Conservation (phyloP, 192 early-diverging fungal genomes). For the Pilaira anomala region DNA sequence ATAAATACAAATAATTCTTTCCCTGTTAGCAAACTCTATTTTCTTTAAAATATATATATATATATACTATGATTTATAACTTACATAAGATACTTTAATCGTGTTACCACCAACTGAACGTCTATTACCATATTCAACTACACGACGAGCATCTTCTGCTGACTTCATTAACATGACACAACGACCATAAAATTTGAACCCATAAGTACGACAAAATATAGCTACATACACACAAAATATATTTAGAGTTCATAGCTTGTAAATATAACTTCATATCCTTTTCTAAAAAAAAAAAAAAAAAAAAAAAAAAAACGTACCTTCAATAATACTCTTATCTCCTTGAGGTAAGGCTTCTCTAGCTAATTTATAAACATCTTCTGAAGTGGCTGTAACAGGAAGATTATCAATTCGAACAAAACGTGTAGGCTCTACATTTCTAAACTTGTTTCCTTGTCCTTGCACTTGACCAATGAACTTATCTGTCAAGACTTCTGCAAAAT, state of each 20-base stretch:
- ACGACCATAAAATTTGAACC: conserved; percentile 26
- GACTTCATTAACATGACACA: conserved; percentile 22
- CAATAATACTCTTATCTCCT: conserved; percentile 26
- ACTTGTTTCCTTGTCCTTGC: not conserved
- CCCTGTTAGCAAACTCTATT: not conserved
- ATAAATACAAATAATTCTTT: not conserved
- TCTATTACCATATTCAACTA: conserved; percentile 21
- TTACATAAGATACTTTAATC: conserved; percentile 23
- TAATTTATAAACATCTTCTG: conserved; percentile 30
- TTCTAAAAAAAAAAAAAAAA: not conserved
- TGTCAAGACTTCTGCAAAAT: not conserved
- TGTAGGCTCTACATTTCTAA: not conserved
- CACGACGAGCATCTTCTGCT: conserved; percentile 10
- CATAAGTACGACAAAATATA: conserved; percentile 23
- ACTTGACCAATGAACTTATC: conserved; percentile 1
- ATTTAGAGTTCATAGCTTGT: not conserved
- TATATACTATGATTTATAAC: not conserved
- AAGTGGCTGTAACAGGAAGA: conserved; percentile 28
- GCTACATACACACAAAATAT: conserved; percentile 2
- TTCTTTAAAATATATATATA: not conserved
- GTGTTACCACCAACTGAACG: conserved; percentile 23
- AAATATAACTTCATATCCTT: not conserved
- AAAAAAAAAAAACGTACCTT: conserved; percentile 13
- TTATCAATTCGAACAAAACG: conserved; percentile 22
- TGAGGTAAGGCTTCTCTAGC: conserved; percentile 28